Conservation (phyloP, 2,329 filamentous ascomycete genomes). For the Venturia oleaginea region DNA sequence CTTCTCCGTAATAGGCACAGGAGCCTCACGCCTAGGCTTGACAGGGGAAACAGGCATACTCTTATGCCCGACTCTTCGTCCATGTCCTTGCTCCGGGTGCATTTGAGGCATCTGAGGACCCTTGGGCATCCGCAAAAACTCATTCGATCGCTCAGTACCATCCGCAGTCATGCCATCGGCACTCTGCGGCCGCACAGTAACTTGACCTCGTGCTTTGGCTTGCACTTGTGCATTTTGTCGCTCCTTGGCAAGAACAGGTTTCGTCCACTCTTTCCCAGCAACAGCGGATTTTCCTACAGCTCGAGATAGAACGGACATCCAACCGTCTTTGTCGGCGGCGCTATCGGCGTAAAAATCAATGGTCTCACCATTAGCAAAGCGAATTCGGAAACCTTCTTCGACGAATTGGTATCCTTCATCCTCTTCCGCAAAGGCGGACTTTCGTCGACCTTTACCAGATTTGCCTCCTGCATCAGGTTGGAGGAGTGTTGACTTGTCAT, state of each 20-base stretch:
- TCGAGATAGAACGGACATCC: constrained; percentile 69
- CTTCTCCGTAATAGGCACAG: neutral
- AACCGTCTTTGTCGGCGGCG: constrained; percentile 76
- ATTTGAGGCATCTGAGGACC: neutral
- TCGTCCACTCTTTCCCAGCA: constrained; percentile 11
- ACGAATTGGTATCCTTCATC: constrained; percentile 99
- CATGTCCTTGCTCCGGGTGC: neutral
- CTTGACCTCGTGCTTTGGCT: constrained; percentile 8
- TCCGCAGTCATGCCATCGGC: constrained; percentile 8
- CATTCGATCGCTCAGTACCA: neutral
- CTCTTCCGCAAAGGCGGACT: constrained; percentile 93
- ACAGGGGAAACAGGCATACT: constrained; percentile 8
- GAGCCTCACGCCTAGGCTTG: constrained; percentile 7
- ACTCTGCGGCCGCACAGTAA: constrained; percentile 8
- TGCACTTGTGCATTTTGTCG: constrained; percentile 5
- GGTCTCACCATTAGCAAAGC: constrained; percentile 94
- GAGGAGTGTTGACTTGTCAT: constrained; percentile 75
- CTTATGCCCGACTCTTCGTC: neutral
- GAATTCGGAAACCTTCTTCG: constrained; percentile 96
- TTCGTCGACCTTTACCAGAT: constrained; percentile 63
- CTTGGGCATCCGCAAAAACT: neutral
- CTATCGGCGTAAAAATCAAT: constrained; percentile 98
- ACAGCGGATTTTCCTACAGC: constrained; percentile 7
- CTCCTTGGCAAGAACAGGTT: constrained; percentile 10
- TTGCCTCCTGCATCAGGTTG: constrained; percentile 64